Conservation (phyloP, 2,329 filamentous ascomycete genomes). For the Zymoseptoria crescenta region DNA sequence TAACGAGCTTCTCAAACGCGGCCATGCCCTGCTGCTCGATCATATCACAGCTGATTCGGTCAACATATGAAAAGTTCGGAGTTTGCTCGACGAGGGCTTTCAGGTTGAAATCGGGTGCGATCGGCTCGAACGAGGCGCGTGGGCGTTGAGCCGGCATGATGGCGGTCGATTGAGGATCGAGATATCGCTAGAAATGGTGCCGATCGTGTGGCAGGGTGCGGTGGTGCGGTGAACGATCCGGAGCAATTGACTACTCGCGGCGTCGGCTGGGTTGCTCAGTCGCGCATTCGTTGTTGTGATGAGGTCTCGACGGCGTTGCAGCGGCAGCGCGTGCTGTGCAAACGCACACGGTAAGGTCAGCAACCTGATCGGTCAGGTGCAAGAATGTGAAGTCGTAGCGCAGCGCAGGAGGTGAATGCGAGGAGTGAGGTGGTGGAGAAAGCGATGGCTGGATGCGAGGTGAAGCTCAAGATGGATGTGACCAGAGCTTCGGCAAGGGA, state of each 20-base stretch:
- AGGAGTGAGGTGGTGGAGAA: neutral
- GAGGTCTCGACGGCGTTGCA: neutral
- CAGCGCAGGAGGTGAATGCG: neutral
- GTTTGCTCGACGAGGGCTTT: slow-evolving; percentile 65
- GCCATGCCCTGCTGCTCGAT: slow-evolving; percentile 69
- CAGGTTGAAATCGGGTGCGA: slow-evolving; percentile 78
- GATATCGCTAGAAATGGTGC: neutral
- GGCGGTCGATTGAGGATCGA: neutral
- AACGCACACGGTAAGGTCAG: neutral
- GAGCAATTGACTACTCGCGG: neutral
- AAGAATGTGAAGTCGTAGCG: neutral
- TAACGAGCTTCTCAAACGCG: slow-evolving; percentile 77
- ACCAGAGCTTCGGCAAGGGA: neutral
- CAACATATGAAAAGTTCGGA: slow-evolving; percentile 79
- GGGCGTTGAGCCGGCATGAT: slow-evolving; percentile 71
- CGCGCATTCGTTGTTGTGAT: neutral
- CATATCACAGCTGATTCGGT: slow-evolving; percentile 68
- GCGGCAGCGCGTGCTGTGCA: neutral
- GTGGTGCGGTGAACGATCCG: too few species aligned
- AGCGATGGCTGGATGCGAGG: neutral
- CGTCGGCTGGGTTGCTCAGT: neutral
- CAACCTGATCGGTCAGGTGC: neutral
- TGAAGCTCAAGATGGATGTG: neutral
- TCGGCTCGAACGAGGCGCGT: slow-evolving; percentile 83
- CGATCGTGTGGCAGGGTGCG: neutral